These are phyloP conservation scores for Leccinum cinnamomeum DNA, from an alignment of 1,284 basidiomycete genomes.

Conservation along the genomic window DNA sequence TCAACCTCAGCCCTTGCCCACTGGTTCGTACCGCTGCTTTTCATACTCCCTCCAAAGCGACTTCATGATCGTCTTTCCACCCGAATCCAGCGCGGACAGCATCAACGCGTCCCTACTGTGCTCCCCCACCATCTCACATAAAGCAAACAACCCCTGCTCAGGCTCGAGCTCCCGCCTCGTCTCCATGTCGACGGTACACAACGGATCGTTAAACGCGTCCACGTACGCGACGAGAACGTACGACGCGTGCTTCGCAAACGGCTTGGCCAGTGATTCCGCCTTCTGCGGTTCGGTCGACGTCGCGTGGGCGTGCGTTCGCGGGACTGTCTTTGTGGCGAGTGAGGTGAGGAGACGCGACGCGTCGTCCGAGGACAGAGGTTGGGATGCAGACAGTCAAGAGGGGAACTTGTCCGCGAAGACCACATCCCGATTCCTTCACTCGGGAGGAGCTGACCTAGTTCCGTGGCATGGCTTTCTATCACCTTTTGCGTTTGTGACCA, in stretches of 20 bases:
- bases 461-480: conserved; percentile 1
- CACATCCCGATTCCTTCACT: conserved; percentile 37
- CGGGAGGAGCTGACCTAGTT: not conserved
- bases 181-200: conserved; percentile 59
- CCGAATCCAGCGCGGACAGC: conserved; percentile 67
- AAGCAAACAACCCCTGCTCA: conserved; percentile 72
- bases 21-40: conserved; percentile 67
- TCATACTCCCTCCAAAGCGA: conserved; percentile 83
- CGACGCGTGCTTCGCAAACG: conserved; percentile 84
- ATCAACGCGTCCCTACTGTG: conserved; percentile 81
- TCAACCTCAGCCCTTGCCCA: conserved; percentile 66
- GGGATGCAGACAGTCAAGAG: conserved; percentile 55
- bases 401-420: conserved; percentile 63
- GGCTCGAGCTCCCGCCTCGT: conserved; percentile 60
- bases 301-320: conserved; percentile 41
- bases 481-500: conserved; percentile 21
- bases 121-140: conserved; percentile 82
- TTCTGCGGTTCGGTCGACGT: conserved; percentile 47
- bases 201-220: conserved; percentile 69
- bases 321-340: conserved; percentile 65
- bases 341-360: conserved; percentile 69
- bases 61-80: conserved; percentile 78
- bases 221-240: conserved; percentile 80
- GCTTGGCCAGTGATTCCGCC: conserved; percentile 72
- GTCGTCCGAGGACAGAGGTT: conserved; percentile 57